These are phyloP conservation scores for Fragaria nilgerrensis DNA, from an alignment of 306 rosid genomes.

Conservation along the genomic window DNA sequence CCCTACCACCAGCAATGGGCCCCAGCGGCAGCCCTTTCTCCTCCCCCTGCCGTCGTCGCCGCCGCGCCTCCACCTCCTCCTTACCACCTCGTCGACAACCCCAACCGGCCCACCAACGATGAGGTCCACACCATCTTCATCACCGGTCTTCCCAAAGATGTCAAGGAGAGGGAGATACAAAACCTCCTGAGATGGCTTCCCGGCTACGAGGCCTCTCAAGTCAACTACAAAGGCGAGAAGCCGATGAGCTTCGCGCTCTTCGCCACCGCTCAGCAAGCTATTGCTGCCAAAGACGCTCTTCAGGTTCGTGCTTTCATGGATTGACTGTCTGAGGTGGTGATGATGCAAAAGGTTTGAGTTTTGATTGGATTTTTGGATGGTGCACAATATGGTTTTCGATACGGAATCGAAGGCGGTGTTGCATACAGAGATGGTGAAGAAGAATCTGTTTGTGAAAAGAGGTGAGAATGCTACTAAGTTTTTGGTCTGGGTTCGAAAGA, in stretches of 20 bases:
- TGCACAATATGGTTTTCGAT: slow-evolving; percentile 84
- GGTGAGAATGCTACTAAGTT: too few relatives aligned
- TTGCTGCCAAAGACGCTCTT: slow-evolving; percentile 82
- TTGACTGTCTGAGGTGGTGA: not conserved
- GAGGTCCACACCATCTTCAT: slow-evolving; percentile 94
- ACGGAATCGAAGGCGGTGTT: slow-evolving; percentile 65
- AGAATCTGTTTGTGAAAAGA: too few relatives aligned
- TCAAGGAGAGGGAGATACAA: slow-evolving; percentile 84
- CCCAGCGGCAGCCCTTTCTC: slow-evolving; percentile 57
- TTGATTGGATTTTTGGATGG: not conserved
- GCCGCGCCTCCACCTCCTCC: slow-evolving; percentile 37
- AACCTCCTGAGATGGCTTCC: slow-evolving; percentile 91
- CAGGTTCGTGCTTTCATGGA: slow-evolving; percentile 37
- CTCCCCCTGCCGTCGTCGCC: slow-evolving; percentile 35
- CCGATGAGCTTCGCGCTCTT: slow-evolving; percentile 99
- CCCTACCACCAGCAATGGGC: slow-evolving; percentile 98
- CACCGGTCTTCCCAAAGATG: slow-evolving; percentile 93
- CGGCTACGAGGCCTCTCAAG: slow-evolving; percentile 95
- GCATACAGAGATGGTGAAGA: too few relatives aligned
- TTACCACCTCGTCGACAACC: slow-evolving; percentile 43
- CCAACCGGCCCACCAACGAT: slow-evolving; percentile 50
- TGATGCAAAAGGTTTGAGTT: not conserved
- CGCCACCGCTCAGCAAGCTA: slow-evolving; percentile 61
- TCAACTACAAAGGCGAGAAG: slow-evolving; percentile 88
- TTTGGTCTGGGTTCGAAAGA: too few relatives aligned